Evolutionary conservation across 805 yeast genomes (phyloP).

Genomic region (Cyberlindnera subsufficiens): DNA sequence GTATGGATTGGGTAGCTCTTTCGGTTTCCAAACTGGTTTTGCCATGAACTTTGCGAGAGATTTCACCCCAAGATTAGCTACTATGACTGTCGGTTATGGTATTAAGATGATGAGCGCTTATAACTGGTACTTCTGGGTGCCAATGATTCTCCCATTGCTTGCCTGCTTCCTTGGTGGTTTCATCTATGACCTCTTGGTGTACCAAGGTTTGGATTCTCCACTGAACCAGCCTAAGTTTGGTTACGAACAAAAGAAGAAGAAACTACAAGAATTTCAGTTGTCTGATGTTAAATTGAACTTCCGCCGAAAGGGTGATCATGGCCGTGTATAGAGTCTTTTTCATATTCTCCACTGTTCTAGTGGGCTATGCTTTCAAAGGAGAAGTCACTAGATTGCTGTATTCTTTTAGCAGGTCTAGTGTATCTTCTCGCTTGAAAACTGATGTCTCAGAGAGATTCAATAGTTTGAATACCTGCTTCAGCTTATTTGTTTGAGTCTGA

Average conservation of each 20-base stretch:
- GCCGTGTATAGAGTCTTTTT: background rate
- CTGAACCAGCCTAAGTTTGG: slow-evolving; percentile 37
- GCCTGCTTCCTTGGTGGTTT: slow-evolving; percentile 45
- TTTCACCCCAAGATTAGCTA: slow-evolving; percentile 46
- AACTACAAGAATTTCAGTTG: slow-evolving; percentile 15
- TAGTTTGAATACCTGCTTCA: too few relatives aligned
- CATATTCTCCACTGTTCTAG: background rate
- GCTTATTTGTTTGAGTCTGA: too few relatives aligned
- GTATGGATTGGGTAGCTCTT: slow-evolving; percentile 39
- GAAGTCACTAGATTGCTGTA: too few relatives aligned
- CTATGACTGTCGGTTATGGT: slow-evolving; percentile 42
- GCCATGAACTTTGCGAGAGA: slow-evolving; percentile 53
- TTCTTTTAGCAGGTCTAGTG: too few relatives aligned
- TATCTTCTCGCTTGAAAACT: too few relatives aligned
- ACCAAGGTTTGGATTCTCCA: slow-evolving; percentile 48
- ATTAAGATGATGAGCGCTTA: slow-evolving; percentile 32
- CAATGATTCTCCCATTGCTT: slow-evolving; percentile 42
- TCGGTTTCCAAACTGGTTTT: slow-evolving; percentile 49
- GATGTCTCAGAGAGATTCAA: too few relatives aligned
- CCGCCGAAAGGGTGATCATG: slow-evolving; percentile 5
- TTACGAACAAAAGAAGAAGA: slow-evolving; percentile 11
- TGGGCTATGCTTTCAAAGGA: background rate
- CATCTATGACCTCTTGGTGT: slow-evolving; percentile 44
- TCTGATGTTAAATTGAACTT: slow-evolving; percentile 20
- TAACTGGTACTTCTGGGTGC: slow-evolving; percentile 47